phyloP scores from a whole-genome alignment of 345 rosid species.

The Geranium rotundifolium region DNA sequence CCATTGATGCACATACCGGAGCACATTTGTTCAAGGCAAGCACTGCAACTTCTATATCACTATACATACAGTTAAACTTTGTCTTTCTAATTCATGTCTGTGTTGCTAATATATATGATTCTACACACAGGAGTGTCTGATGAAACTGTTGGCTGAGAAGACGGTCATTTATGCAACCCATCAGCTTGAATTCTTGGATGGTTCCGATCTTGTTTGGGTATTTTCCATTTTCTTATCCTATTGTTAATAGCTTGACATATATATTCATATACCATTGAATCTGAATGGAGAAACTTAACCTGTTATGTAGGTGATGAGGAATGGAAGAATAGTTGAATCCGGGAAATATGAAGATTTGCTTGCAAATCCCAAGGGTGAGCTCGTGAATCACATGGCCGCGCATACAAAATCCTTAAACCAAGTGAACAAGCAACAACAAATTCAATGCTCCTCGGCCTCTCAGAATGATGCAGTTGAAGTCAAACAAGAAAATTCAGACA shows the following conservation, averaged over 20 bases:
- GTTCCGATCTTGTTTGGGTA: conserved; percentile 56
- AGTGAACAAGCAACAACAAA: conserved; percentile 24
- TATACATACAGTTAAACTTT: too few relatives aligned
- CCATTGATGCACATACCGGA: conserved; percentile 73
- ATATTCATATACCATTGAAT: background rate
- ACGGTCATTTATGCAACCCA: conserved; percentile 58
- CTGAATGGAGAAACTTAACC: background rate
- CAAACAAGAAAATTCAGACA: conserved; percentile 23
- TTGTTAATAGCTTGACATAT: background rate
- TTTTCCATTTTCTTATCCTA: background rate
- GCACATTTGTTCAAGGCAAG: conserved; percentile 54
- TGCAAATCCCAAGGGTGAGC: conserved; percentile 42
- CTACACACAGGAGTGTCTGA: conserved; percentile 41
- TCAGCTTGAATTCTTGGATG: conserved; percentile 48
- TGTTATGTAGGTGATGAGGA: conserved; percentile 42
- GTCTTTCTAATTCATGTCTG: too few relatives aligned
- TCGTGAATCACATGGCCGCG: conserved; percentile 60
- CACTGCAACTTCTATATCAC: background rate
- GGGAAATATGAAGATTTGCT: conserved; percentile 48
- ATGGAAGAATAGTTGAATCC: conserved; percentile 46
- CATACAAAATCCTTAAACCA: conserved; percentile 50
- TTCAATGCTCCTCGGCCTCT: conserved; percentile 1
- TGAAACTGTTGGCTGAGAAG: conserved; percentile 34
- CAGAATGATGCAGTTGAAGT: conserved; percentile 28
- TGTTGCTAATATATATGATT: background rate